These are phyloP conservation scores for Aleurites moluccanus DNA, from an alignment of 441 rosid species.

Conservation along the genomic window DNA sequence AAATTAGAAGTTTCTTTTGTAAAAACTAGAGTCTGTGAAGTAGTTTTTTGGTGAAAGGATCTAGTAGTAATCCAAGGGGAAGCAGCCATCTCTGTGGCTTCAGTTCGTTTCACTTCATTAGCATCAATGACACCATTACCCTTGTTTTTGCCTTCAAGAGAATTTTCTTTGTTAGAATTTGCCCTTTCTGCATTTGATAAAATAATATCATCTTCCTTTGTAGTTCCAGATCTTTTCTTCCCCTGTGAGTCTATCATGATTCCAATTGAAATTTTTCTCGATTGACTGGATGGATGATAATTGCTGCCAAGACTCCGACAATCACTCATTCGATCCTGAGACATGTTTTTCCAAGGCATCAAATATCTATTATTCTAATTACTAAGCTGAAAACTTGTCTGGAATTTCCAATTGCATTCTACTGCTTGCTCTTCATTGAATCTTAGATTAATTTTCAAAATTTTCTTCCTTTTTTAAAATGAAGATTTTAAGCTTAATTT, in stretches of 20 bases:
- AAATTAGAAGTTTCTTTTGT: conserved; percentile 36
- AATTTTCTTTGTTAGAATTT: conserved; percentile 34
- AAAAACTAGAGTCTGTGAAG: conserved; percentile 33
- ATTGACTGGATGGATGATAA: conserved; percentile 60
- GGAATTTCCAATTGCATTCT: background rate
- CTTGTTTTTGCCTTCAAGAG: conserved; percentile 32
- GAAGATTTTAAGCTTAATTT: background rate
- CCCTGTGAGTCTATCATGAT: conserved; percentile 50
- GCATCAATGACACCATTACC: conserved; percentile 31
- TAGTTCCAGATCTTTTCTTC: conserved; percentile 38
- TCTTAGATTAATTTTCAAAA: background rate
- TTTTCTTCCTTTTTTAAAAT: background rate
- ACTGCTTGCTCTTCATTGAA: background rate
- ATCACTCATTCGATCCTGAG: conserved; percentile 59
- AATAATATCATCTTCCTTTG: conserved; percentile 35
- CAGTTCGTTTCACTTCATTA: conserved; percentile 37
- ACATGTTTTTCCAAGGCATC: conserved; percentile 17
- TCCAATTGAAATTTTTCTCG: conserved; percentile 84
- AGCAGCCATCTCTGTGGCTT: conserved; percentile 31
- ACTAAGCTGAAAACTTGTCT: background rate
- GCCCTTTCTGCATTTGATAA: conserved; percentile 30
- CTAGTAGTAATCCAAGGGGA: conserved; percentile 65
- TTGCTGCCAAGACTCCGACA: conserved; percentile 56
- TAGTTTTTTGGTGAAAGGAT: conserved; percentile 38
- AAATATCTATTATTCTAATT: conserved; percentile 1